These are phyloP conservation scores for Plasmodium coatneyi DNA, from an alignment of 169 alveolate genomes.

Conservation along the genomic window DNA sequence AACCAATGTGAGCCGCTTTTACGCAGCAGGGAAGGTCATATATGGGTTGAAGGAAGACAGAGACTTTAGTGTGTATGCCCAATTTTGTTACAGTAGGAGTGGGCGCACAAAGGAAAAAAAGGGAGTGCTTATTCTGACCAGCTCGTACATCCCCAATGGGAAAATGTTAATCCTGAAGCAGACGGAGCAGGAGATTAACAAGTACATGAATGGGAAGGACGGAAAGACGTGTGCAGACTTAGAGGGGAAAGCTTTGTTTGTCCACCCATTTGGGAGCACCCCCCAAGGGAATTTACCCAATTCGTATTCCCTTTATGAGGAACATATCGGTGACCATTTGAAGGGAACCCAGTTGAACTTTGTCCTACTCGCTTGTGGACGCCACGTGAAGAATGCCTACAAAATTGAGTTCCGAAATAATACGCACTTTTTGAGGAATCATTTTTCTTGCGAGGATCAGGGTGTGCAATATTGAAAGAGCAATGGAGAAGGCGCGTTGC, in stretches of 20 bases:
- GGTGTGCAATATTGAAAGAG: background rate
- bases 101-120: background rate
- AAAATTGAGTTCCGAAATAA: conserved; percentile 56
- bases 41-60: conserved; percentile 53
- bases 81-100: conserved; percentile 36
- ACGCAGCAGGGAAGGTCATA: conserved; percentile 51
- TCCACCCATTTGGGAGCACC: conserved; percentile 6
- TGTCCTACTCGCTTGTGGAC: conserved; percentile 27
- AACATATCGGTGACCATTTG: background rate
- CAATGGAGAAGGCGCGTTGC: background rate
- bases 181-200: conserved; percentile 50
- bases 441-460: conserved; percentile 73
- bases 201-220: conserved; percentile 18
- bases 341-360: conserved; percentile 11
- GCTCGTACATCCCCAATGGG: conserved; percentile 11
- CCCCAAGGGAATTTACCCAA: background rate
- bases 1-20: background rate
- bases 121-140: conserved; percentile 20
- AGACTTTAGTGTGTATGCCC: conserved; percentile 2
- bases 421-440: conserved; percentile 37
- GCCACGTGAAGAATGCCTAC: conserved; percentile 44
- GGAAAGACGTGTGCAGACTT: conserved; percentile 54
- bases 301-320: conserved; percentile 31
- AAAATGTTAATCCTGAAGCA: conserved; percentile 22
- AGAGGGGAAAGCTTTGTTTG: conserved; percentile 37